Percentiles rank a stretch among this genome's conserved stretches.
phyloP scores from a whole-genome alignment of 2,329 filamentous ascomycete species.

The Metarhizium robertsii region DNA sequence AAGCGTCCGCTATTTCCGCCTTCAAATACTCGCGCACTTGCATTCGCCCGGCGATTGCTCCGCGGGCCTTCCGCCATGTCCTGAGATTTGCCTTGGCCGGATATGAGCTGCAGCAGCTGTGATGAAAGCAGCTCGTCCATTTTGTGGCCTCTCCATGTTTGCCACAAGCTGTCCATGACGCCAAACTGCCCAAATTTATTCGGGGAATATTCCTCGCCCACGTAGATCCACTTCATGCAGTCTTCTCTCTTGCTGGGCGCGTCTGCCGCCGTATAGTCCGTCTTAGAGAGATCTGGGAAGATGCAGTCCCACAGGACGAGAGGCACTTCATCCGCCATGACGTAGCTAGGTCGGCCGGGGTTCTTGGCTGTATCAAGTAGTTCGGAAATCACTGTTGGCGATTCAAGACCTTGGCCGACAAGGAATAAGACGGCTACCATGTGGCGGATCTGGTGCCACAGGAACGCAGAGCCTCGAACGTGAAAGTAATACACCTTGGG shows the following conservation, averaged over 20 bases:
- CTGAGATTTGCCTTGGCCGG: slow-evolving; percentile 26
- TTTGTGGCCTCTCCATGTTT: slow-evolving; percentile 72
- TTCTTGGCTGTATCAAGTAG: slow-evolving; percentile 65
- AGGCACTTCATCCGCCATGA: slow-evolving; percentile 83
- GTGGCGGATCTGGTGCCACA: slow-evolving; percentile 97
- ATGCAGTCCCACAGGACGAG: slow-evolving; percentile 95
- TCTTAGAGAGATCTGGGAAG: slow-evolving; percentile 47
- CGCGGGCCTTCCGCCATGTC: slow-evolving; percentile 24
- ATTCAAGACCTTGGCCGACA: slow-evolving; percentile 79
- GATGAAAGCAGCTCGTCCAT: slow-evolving; percentile 82
- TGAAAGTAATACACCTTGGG: slow-evolving; percentile 80
- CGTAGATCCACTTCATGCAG: slow-evolving; percentile 67
- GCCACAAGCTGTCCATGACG: slow-evolving; percentile 70
- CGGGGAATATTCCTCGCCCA: slow-evolving; percentile 53
- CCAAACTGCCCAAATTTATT: slow-evolving; percentile 57
- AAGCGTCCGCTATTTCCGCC: slow-evolving; percentile 43
- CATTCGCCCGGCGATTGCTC: slow-evolving; percentile 25
- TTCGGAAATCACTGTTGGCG: slow-evolving; percentile 59
- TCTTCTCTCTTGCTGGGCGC: slow-evolving; percentile 33
- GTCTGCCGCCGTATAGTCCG: background rate
- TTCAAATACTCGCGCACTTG: slow-evolving; percentile 35
- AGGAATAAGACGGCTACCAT: slow-evolving; percentile 91
- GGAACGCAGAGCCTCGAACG: slow-evolving; percentile 81
- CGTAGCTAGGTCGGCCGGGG: slow-evolving; percentile 74
- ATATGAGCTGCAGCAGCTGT: slow-evolving; percentile 57